phyloP scores from a whole-genome alignment of 768 basidiomycete species.

The Suillus brevipes region DNA sequence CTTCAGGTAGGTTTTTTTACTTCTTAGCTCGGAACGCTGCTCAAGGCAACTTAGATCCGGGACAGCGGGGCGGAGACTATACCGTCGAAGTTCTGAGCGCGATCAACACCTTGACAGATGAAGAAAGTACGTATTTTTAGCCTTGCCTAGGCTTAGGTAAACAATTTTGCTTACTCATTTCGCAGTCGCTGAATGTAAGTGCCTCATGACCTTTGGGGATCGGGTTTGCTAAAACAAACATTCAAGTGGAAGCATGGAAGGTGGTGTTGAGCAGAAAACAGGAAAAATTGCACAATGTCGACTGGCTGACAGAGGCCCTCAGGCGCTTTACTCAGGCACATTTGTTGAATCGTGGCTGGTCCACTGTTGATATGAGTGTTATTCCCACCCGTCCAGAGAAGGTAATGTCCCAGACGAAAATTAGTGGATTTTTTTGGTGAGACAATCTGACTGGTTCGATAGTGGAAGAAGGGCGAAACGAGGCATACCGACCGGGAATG shows the following conservation, averaged over 20 bases:
- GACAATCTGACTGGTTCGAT: conserved; percentile 9
- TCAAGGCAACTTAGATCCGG: conserved; percentile 26
- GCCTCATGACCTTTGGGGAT: conserved; percentile 5
- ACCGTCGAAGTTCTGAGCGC: conserved; percentile 74
- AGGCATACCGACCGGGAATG: conserved; percentile 71
- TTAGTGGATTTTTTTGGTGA: conserved; percentile 11
- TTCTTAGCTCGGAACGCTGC: conserved; percentile 1
- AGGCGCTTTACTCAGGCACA: conserved; percentile 72
- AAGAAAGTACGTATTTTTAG: conserved; percentile 56
- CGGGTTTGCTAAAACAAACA: conserved; percentile 4
- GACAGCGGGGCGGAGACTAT: conserved; percentile 68
- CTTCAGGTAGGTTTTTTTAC: conserved; percentile 36
- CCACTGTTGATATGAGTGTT: conserved; percentile 63
- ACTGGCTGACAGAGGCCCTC: conserved; percentile 78
- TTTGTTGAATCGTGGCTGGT: conserved; percentile 53
- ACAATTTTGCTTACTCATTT: conserved; percentile 20
- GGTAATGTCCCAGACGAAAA: conserved; percentile 40
- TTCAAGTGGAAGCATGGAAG: conserved; percentile 68
- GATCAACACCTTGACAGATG: conserved; percentile 61
- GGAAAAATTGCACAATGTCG: conserved; percentile 61
- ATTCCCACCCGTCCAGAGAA: conserved; percentile 55
- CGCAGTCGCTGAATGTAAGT: conserved; percentile 59
- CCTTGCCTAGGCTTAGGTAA: conserved; percentile 17
- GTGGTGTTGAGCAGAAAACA: conserved; percentile 51
- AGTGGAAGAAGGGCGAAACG: conserved; percentile 78